Evolutionary conservation across 345 rosid genomes (phyloP), one percentile per base, ranked within the genome.

Genomic region (Physaria fendleri): DNA sequence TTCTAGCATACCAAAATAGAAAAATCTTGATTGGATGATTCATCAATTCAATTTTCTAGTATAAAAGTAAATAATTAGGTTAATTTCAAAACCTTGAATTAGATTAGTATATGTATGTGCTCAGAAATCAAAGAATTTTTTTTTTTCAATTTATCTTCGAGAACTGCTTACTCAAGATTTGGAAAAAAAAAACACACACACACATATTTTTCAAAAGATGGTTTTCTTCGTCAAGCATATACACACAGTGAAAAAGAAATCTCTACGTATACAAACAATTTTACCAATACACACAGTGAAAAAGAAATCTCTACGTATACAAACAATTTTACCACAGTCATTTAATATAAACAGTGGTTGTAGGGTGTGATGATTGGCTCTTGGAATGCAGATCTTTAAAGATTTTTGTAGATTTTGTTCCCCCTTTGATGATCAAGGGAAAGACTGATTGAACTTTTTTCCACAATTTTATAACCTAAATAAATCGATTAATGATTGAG

Each of bases 341-440:
- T 32, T 24, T 25, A n/a, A 14, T 18, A 45, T 7, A 44, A 25
- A 46, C 24, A 65, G 48, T 46, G 8, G 15, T 68, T 68, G 56
- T 51, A 59, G n/a, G 38, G 27, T 34, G 73, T 51, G 60, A 68
- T 68, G 62, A 68, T 59, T 60, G 66, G 48, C 61, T 68, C 73
- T 52, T 51, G 48, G 66, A 68, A 52, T 52, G 56, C 55, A 42
- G 59, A 51, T 68, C 66, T 68, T 59, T 52, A 43, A 44, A 68
- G 73, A 68, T 68, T 51, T 60, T 55, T 43, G 40, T 42, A 59
- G 73, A 68, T 68, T 68, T 59, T 28, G 62, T 68, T 59, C 66
- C 66, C 73, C n/a, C 56, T 43, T 59, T 51, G 55, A 25, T 59
- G 52, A 68, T 52, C 66, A 68, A 34, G 53, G 18, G 30, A 25